A percentile compares a stretch with the other conserved stretches of the same genome.
These are phyloP conservation scores for Benincasa hispida DNA, from an alignment of 306 rosid genomes.

Conservation along the genomic window DNA sequence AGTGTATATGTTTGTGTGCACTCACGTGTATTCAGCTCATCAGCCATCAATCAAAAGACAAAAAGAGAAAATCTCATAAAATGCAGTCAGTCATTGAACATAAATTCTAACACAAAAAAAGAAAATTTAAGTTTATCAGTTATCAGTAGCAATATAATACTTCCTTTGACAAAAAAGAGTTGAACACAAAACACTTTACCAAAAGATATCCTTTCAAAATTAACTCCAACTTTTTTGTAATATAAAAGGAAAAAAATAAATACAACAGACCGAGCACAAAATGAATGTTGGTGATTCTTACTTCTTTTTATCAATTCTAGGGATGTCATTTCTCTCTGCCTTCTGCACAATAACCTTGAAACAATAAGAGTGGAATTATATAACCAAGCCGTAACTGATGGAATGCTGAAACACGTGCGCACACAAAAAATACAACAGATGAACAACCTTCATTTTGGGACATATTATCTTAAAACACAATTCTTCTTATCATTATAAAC, in stretches of 20 bases:
- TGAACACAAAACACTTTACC: background rate
- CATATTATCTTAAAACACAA: conserved; percentile 7
- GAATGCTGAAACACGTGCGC: background rate
- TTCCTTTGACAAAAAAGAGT: background rate
- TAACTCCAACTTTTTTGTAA: background rate
- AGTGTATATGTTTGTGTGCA: background rate
- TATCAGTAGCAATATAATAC: background rate
- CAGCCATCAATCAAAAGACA: background rate
- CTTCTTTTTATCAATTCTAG: conserved; percentile 91
- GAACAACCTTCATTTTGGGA: background rate
- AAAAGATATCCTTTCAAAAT: background rate
- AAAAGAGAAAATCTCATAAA: background rate
- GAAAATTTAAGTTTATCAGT: background rate
- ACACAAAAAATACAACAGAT: conserved; percentile 2
- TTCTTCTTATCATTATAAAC: background rate
- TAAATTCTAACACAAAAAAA: background rate
- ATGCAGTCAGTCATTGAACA: background rate
- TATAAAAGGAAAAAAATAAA: background rate
- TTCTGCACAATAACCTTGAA: conserved; percentile 89
- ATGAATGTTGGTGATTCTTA: conserved; percentile 24
- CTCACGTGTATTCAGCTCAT: background rate
- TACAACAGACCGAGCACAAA: background rate
- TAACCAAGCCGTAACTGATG: conserved; percentile 7
- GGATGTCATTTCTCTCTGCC: conserved; percentile 93
- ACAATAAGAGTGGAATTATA: conserved; percentile 6